These are phyloP conservation scores for Candida tibetensis DNA, from an alignment of 805 yeast genomes.

Conservation along the genomic window DNA sequence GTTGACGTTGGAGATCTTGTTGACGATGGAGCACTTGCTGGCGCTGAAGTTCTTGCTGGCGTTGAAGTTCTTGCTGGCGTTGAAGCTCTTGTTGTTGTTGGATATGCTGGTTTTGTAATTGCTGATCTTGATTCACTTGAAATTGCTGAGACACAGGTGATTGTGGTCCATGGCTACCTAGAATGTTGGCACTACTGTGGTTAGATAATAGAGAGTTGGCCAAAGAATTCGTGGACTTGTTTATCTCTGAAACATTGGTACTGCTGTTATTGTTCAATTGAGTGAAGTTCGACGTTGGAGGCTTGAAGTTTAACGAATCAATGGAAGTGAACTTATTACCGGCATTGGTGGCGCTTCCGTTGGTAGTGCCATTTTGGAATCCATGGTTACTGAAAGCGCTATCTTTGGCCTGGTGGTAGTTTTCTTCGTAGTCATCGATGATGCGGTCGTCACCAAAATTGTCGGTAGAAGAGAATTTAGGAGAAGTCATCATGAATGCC, in stretches of 20 bases:
- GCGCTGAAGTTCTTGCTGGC: conserved; percentile 9
- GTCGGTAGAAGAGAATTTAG: conserved; percentile 11
- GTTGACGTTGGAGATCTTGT: conserved; percentile 10
- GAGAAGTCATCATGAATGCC: conserved; percentile 8
- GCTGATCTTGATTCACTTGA: conserved; percentile 8
- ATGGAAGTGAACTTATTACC: conserved; percentile 34
- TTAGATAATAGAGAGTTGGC: conserved; percentile 20
- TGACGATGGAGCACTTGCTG: conserved; percentile 9
- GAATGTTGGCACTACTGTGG: conserved; percentile 11
- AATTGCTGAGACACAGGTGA: conserved; percentile 5
- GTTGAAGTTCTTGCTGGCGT: conserved; percentile 11
- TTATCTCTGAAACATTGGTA: conserved; percentile 38
- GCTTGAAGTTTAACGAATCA: conserved; percentile 38
- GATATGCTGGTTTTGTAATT: conserved; percentile 10
- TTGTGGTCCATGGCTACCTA: conserved; percentile 5
- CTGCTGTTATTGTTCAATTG: conserved; percentile 38
- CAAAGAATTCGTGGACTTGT: conserved; percentile 22
- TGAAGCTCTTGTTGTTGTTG: conserved; percentile 9
- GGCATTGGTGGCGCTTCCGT: conserved; percentile 7
- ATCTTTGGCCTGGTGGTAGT: neutral
- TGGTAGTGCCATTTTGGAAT: neutral
- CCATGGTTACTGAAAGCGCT: conserved; percentile 2
- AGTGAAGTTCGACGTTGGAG: conserved; percentile 38
- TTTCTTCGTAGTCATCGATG: conserved; percentile 11
- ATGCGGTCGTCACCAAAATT: conserved; percentile 11